Conservation (phyloP, 75 land plant genomes). For the Pinus albicaulis region DNA sequence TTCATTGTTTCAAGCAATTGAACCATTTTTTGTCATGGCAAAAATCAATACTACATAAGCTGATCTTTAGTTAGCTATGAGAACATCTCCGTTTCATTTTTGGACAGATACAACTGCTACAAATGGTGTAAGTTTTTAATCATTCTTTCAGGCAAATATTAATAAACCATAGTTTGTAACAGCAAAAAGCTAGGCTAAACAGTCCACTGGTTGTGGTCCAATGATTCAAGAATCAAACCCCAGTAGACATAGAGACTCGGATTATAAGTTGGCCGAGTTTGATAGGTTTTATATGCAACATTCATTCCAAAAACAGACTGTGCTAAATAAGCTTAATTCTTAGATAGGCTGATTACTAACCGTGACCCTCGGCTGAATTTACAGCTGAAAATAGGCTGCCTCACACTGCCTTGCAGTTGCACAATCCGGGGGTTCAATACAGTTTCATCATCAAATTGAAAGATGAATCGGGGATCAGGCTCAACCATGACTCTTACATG, state of each 20-base stretch:
- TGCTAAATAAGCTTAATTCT: not conserved
- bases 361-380: constrained; percentile 55
- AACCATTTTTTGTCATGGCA: no score
- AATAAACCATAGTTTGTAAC: not conserved
- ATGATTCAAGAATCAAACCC: no score
- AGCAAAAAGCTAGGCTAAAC: not conserved
- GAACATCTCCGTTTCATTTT: not conserved
- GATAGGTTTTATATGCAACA: no score
- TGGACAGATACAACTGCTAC: not conserved
- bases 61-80: no score
- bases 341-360: constrained; percentile 7
- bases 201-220: no score
- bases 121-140: not conserved
- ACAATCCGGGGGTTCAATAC: constrained; percentile 74
- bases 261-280: no score
- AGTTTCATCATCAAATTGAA: constrained; percentile 85
- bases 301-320: no score
- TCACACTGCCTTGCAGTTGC: constrained; percentile 69
- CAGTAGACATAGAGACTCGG: no score
- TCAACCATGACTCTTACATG: constrained; percentile 77
- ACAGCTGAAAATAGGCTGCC: constrained; percentile 94
- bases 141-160: not conserved
- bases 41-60: no score
- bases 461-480: constrained; percentile 92
- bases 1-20: no score